These are phyloP conservation scores for Leccinellum luteum DNA, from an alignment of 768 basidiomycete species.

Conservation along the genomic window DNA sequence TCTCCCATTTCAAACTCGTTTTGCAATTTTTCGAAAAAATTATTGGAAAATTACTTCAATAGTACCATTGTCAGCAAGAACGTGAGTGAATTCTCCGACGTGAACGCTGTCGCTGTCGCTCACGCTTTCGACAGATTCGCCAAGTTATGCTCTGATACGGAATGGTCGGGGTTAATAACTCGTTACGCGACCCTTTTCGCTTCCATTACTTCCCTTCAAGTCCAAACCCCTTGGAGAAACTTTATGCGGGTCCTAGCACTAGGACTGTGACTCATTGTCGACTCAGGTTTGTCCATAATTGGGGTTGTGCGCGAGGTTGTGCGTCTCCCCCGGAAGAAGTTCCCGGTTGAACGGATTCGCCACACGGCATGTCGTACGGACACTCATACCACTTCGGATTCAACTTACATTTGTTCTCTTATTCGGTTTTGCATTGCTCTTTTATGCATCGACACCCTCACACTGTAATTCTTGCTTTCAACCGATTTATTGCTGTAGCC, in stretches of 20 bases:
- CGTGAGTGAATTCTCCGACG: conserved; percentile 42
- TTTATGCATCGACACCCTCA: background rate
- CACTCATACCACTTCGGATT: background rate
- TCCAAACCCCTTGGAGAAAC: background rate
- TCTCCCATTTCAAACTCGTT: conserved; percentile 4
- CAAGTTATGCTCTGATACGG: conserved; percentile 46
- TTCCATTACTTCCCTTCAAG: background rate
- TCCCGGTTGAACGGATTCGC: conserved; percentile 4
- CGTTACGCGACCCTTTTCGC: background rate
- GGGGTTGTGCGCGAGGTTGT: background rate
- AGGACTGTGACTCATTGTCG: background rate
- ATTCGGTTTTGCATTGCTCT: background rate
- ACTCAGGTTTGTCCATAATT: background rate
- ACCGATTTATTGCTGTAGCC: background rate
- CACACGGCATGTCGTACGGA: background rate
- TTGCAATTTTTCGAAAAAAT: background rate
- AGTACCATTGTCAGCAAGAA: conserved; percentile 71
- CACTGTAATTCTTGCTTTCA: background rate
- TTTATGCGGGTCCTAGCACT: background rate
- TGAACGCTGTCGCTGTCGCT: background rate
- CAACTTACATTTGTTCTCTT: no score
- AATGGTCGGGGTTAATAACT: background rate
- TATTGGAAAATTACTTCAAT: conserved; percentile 15
- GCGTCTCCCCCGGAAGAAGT: background rate
- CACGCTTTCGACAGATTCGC: conserved; percentile 40